phyloP scores from a whole-genome alignment of 164 flowering plant species.

The Kingdonia uniflora region DNA sequence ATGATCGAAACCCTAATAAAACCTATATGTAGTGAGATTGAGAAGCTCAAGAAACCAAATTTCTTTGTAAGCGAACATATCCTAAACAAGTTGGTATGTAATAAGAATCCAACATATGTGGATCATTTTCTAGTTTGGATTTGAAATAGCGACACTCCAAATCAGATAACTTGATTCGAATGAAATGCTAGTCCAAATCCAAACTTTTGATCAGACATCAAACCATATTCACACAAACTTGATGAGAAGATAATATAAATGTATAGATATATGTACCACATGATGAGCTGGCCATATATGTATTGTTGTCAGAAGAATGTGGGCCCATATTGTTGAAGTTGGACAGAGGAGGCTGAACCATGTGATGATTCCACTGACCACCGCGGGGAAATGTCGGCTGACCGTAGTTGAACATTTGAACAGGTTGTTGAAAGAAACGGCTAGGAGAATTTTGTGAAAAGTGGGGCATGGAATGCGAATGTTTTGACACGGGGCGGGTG shows the following conservation, averaged over 20 bases:
- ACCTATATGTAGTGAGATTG: no score
- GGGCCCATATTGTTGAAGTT: conserved; percentile 37
- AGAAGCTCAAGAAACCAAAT: no score
- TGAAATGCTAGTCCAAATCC: not conserved
- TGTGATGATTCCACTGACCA: conserved; percentile 46
- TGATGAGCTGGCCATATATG: conserved; percentile 33
- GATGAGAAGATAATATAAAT: no score
- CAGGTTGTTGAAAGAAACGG: conserved; percentile 66
- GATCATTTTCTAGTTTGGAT: no score
- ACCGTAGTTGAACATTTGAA: conserved; percentile 40
- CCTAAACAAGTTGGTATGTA: no score
- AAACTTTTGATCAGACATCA: not conserved
- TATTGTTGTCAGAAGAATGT: conserved; percentile 46
- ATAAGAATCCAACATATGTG: no score
- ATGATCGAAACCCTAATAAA: no score
- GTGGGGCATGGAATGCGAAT: conserved; percentile 44
- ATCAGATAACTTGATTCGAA: no score
- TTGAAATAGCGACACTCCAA: no score
- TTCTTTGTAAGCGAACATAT: no score
- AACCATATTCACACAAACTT: not conserved
- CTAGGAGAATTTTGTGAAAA: conserved; percentile 56
- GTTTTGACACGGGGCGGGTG: conserved; percentile 34
- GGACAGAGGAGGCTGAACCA: conserved; percentile 37
- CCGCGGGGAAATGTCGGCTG: conserved; percentile 32
- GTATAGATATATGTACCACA: conserved; percentile 47